Conservation (phyloP, 2,329 filamentous ascomycete genomes). For the Cercospora zeina region DNA sequence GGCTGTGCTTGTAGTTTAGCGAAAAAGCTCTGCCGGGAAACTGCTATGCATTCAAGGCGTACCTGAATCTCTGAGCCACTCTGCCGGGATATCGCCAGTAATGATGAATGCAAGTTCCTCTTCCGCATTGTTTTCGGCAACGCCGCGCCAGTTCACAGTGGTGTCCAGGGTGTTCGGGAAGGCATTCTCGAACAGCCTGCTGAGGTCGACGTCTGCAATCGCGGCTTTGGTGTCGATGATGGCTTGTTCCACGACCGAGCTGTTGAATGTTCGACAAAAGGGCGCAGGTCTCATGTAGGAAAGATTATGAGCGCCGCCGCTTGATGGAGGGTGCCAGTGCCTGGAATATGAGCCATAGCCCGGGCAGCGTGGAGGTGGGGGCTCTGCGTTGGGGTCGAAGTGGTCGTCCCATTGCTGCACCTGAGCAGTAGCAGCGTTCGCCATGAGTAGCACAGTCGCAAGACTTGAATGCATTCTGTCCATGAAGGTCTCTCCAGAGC, state of each 20-base stretch:
- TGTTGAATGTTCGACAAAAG: constrained; percentile 47
- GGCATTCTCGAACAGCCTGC: constrained; percentile 66
- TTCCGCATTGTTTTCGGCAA: constrained; percentile 49
- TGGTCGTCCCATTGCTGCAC: background rate
- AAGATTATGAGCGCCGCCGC: constrained; percentile 46
- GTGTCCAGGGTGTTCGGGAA: constrained; percentile 79
- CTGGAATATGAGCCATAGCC: constrained; percentile 43
- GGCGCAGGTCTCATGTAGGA: constrained; percentile 46
- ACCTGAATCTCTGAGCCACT: constrained; percentile 43
- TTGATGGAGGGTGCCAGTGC: constrained; percentile 42
- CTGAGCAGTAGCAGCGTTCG: constrained; percentile 1
- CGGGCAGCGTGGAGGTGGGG: constrained; percentile 37
- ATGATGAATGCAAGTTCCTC: constrained; percentile 66
- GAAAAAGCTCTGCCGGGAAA: background rate
- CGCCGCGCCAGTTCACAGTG: constrained; percentile 81
- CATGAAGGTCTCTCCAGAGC: background rate
- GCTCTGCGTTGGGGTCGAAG: constrained; percentile 25
- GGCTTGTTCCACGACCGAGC: constrained; percentile 40
- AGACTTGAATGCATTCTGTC: background rate
- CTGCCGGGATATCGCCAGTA: constrained; percentile 59
- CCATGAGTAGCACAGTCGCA: background rate
- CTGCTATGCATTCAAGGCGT: background rate
- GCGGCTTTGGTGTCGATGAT: constrained; percentile 33
- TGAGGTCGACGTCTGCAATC: constrained; percentile 59
- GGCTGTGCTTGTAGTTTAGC: constrained; percentile 33